phyloP scores from a whole-genome alignment of 2,329 filamentous ascomycete species.

The Epichloe typhina region DNA sequence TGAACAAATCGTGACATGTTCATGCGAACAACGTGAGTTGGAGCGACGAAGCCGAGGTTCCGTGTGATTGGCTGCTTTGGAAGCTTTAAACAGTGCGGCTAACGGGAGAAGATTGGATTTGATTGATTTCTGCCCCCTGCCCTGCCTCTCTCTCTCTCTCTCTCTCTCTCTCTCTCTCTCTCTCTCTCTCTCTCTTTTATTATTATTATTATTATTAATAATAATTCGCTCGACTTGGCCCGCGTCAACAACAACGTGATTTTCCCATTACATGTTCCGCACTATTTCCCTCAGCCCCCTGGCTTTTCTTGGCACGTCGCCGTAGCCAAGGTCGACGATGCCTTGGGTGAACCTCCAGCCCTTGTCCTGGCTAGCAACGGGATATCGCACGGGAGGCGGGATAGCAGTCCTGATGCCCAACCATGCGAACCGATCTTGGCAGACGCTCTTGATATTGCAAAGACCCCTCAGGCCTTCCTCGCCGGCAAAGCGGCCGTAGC shows the following conservation, averaged over 20 bases:
- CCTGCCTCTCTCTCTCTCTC: too few relatives aligned
- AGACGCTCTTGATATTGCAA: slow-evolving; percentile 81
- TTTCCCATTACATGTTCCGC: slow-evolving; percentile 24
- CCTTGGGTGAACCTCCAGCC: slow-evolving; percentile 54
- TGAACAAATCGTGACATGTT: not conserved
- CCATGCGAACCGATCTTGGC: slow-evolving; percentile 55
- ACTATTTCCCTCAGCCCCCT: slow-evolving; percentile 28
- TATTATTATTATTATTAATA: too few relatives aligned
- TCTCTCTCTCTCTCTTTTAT: too few relatives aligned
- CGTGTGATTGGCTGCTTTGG: too few relatives aligned
- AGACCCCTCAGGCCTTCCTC: slow-evolving; percentile 74
- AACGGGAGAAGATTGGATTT: too few relatives aligned
- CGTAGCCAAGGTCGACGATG: slow-evolving; percentile 50
- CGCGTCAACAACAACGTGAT: not conserved
- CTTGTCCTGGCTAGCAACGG: slow-evolving; percentile 49
- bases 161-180: too few relatives aligned
- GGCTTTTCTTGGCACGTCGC: slow-evolving; percentile 23
- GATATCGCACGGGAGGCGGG: slow-evolving; percentile 69
- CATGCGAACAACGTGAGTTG: not conserved
- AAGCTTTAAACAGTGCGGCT: too few relatives aligned
- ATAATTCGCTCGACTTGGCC: too few relatives aligned
- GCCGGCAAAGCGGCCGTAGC: slow-evolving; percentile 86
- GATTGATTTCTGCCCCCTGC: not conserved
- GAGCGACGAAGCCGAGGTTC: not conserved
- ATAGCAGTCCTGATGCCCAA: slow-evolving; percentile 61